These are phyloP conservation scores for Aspergillus sp. DNA, from an alignment of 2,329 filamentous ascomycete genomes.

Conservation along the genomic window DNA sequence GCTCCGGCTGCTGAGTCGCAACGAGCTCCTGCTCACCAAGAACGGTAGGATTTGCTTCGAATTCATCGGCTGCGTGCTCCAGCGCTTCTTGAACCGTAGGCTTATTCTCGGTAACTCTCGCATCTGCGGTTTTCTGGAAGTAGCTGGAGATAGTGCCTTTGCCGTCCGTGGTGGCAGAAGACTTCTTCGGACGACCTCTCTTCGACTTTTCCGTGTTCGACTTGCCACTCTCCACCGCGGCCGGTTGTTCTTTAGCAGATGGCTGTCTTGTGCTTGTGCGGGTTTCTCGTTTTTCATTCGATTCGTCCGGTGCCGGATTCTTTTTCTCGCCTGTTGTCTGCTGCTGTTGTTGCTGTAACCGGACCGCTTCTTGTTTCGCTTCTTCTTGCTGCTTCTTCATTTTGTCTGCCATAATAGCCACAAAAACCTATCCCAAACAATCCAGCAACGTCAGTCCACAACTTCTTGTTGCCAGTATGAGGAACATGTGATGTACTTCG, in stretches of 20 bases:
- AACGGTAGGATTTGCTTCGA: conserved; percentile 51
- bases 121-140: conserved; percentile 52
- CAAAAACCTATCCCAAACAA: conserved; percentile 33
- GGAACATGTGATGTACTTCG: conserved; percentile 23
- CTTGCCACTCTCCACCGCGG: conserved; percentile 8
- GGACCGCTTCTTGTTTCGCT: conserved; percentile 30
- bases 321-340: conserved; percentile 18
- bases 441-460: conserved; percentile 1
- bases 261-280: conserved; percentile 21
- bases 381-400: conserved; percentile 43
- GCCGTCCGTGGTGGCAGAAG: conserved; percentile 13
- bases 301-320: conserved; percentile 13
- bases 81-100: conserved; percentile 50
- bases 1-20: conserved; percentile 76
- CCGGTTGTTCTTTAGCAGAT: conserved; percentile 10
- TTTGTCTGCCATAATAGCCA: conserved; percentile 43
- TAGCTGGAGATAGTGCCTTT: conserved; percentile 48
- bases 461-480: neutral
- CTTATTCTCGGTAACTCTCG: conserved; percentile 46
- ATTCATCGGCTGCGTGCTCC: conserved; percentile 50
- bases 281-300: conserved; percentile 22
- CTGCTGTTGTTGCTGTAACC: conserved; percentile 19
- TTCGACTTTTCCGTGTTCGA: conserved; percentile 17
- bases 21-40: conserved; percentile 60
- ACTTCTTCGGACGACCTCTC: conserved; percentile 20